These are phyloP conservation scores for Amanita fuliginea DNA, from an alignment of 768 basidiomycete genomes.

Conservation along the genomic window DNA sequence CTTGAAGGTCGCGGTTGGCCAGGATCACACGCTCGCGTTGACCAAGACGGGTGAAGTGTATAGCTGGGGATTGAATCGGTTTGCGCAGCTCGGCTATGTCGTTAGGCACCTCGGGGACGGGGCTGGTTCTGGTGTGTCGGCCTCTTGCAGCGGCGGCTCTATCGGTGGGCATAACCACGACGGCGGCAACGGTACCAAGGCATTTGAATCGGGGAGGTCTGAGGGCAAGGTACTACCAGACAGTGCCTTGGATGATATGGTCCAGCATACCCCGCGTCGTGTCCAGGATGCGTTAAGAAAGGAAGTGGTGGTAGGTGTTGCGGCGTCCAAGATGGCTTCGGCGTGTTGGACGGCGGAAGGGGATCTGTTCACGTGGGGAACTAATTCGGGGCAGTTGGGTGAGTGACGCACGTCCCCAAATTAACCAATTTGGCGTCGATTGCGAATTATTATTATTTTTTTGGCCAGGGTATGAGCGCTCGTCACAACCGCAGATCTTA, in stretches of 20 bases:
- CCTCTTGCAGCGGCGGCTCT: background rate
- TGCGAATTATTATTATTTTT: too few species aligned
- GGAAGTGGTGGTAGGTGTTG: conserved; percentile 69
- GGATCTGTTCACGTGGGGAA: conserved; percentile 84
- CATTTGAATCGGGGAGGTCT: background rate
- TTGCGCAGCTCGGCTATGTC: conserved; percentile 79
- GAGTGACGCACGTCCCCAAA: too few species aligned
- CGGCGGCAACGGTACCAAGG: background rate
- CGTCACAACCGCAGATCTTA: conserved; percentile 59
- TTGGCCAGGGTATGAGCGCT: conserved; percentile 61
- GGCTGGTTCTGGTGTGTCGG: background rate
- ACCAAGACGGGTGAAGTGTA: conserved; percentile 74
- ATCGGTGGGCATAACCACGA: background rate
- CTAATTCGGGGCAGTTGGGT: conserved; percentile 89
- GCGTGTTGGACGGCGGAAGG: conserved; percentile 70
- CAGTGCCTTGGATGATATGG: conserved; percentile 45
- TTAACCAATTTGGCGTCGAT: too few species aligned
- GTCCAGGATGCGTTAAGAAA: conserved; percentile 68
- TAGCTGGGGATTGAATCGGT: conserved; percentile 88
- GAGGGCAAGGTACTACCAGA: background rate
- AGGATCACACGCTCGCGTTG: conserved; percentile 88
- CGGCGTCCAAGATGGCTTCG: conserved; percentile 79
- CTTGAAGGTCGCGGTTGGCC: conserved; percentile 66
- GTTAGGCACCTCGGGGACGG: conserved; percentile 25
- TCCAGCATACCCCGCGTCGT: conserved; percentile 69